Conservation (phyloP, 2,329 filamentous ascomycete species). For the Trichophyton equinum region DNA sequence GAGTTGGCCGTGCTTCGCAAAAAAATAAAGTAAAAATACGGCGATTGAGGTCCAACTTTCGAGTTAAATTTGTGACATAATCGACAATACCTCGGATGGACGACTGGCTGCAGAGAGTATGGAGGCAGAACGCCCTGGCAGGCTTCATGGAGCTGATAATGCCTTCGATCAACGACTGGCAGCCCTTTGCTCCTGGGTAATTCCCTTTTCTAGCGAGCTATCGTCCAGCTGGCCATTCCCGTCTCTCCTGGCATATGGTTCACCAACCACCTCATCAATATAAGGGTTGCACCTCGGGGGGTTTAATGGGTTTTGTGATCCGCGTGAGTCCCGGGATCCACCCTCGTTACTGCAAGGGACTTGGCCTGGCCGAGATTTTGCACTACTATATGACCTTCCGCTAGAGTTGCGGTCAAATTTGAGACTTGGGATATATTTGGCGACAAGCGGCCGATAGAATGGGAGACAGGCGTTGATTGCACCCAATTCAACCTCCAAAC, state of each 20-base stretch:
- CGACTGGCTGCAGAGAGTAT: neutral
- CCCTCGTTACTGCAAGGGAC: neutral
- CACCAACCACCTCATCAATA: neutral
- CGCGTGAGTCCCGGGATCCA: neutral
- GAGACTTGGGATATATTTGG: neutral
- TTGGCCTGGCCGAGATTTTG: neutral
- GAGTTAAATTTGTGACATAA: neutral
- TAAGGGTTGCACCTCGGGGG: neutral
- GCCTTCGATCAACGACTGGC: neutral
- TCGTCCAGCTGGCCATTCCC: neutral
- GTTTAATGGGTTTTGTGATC: neutral
- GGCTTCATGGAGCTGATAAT: neutral
- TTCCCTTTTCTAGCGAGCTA: neutral
- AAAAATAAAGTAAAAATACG: conserved; percentile 10
- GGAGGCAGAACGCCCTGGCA: neutral
- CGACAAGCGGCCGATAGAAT: neutral
- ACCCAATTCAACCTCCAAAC: neutral
- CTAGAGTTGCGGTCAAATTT: neutral
- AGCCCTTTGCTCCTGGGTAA: neutral
- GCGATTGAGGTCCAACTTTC: neutral
- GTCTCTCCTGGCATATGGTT: neutral
- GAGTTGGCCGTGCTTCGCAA: conserved; percentile 14
- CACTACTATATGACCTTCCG: neutral
- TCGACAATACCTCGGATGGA: neutral
- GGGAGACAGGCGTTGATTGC: conserved; percentile 4